These are phyloP conservation scores for Aeminium ludgeri DNA, from an alignment of 495 filamentous ascomycete species.

Conservation along the genomic window DNA sequence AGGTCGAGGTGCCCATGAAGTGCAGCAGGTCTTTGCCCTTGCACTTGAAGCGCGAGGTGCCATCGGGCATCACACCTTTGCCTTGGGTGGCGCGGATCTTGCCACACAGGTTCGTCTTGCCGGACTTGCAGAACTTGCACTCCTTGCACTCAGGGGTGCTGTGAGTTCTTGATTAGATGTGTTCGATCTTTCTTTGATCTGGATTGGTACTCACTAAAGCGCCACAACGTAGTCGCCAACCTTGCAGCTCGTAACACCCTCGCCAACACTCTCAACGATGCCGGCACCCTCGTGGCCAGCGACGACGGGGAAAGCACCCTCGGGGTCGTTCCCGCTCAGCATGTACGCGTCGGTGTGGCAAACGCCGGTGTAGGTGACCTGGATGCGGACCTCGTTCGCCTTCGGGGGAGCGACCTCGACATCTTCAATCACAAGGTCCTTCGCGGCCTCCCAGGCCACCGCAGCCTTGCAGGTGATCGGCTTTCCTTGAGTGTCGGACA, in stretches of 20 bases:
- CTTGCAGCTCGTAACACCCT: slow-evolving; percentile 88
- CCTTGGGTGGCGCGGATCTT: slow-evolving; percentile 98
- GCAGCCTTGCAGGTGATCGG: slow-evolving; percentile 47
- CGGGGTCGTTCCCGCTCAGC: slow-evolving; percentile 91
- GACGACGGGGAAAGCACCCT: slow-evolving; percentile 93
- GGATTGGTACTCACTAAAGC: slow-evolving; percentile 60
- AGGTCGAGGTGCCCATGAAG: slow-evolving; percentile 98
- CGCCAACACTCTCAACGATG: slow-evolving; percentile 89
- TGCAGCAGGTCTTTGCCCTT: slow-evolving; percentile 88
- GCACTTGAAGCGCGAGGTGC: slow-evolving; percentile 85
- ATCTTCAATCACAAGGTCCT: slow-evolving; percentile 75
- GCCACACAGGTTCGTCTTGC: slow-evolving; percentile 98
- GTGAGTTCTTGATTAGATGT: not conserved
- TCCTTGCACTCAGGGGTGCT: slow-evolving; percentile 92
- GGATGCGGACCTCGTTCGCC: slow-evolving; percentile 88
- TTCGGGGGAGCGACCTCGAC: slow-evolving; percentile 84
- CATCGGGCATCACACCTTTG: slow-evolving; percentile 92
- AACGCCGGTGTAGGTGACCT: slow-evolving; percentile 93
- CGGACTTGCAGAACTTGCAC: slow-evolving; percentile 98
- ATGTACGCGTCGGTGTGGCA: slow-evolving; percentile 99
- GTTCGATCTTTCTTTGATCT: not conserved
- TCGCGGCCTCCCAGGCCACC: slow-evolving; percentile 87
- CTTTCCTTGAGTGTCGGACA: slow-evolving; percentile 12
- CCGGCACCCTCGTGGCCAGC: slow-evolving; percentile 95
- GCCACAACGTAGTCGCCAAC: slow-evolving; percentile 85